Conservation (phyloP, 345 rosid species). For the Raphanus sativus region DNA sequence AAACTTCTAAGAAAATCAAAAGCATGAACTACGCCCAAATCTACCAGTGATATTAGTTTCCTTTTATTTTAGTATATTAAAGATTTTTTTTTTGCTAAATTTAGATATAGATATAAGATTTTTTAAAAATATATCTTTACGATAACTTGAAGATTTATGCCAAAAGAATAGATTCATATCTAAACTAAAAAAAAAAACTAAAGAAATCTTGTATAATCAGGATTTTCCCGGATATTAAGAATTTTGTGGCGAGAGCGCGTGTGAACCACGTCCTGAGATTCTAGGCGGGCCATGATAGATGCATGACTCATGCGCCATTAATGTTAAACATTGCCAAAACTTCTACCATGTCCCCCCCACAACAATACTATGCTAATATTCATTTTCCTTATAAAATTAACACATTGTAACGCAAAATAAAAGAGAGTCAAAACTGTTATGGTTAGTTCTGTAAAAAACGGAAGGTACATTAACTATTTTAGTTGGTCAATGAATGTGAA, state of each 20-base stretch:
- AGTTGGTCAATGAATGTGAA: neutral
- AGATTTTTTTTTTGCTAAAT: neutral
- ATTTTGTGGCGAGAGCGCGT: neutral
- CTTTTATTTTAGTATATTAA: neutral
- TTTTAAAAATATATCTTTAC: neutral
- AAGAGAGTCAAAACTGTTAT: slow-evolving; percentile 16
- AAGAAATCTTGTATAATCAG: neutral
- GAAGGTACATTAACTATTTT: neutral
- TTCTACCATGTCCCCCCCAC: slow-evolving; percentile 1
- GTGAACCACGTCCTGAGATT: slow-evolving; percentile 18
- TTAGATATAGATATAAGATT: neutral
- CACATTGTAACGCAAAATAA: slow-evolving; percentile 7
- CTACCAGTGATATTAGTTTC: neutral
- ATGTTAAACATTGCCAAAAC: slow-evolving; percentile 34
- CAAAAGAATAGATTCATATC: neutral
- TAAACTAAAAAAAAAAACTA: neutral
- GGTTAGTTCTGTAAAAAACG: slow-evolving; percentile 7
- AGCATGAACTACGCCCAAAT: neutral
- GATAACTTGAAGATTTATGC: neutral
- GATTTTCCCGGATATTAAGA: neutral
- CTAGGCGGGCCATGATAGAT: slow-evolving; percentile 39
- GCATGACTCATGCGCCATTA: slow-evolving; percentile 50
- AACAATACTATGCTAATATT: neutral
- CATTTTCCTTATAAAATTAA: neutral
- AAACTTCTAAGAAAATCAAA: neutral